A percentile compares a stretch with the other conserved stretches of the same genome.
Conservation (phyloP, 495 filamentous ascomycete species). For the Collariella sp. region DNA sequence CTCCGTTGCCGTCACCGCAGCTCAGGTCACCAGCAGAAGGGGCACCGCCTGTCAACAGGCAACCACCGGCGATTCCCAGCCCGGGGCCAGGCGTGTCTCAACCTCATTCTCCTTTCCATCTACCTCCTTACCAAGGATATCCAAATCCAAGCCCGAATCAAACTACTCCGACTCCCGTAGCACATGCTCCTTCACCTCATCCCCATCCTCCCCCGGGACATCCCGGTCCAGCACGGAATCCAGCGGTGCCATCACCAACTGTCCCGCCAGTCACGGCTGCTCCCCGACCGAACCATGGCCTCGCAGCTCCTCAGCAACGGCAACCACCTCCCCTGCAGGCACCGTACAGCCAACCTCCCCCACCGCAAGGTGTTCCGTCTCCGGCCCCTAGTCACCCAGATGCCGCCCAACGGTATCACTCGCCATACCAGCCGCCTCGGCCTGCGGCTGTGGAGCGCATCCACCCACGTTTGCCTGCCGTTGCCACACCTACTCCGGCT, state of each 20-base stretch:
- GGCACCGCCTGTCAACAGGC: neutral
- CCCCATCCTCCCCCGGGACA: constrained; percentile 11
- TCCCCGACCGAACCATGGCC: constrained; percentile 13
- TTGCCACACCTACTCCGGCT: constrained; percentile 14
- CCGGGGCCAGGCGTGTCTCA: constrained; percentile 1
- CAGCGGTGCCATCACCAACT: constrained; percentile 18
- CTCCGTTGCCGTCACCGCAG: constrained; percentile 25
- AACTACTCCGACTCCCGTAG: constrained; percentile 9
- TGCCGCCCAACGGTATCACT: constrained; percentile 27
- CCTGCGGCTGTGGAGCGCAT: constrained; percentile 22
- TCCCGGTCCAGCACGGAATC: constrained; percentile 3
- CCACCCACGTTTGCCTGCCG: constrained; percentile 12
- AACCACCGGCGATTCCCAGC: constrained; percentile 5
- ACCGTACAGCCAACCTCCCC: constrained; percentile 21
- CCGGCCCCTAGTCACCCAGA: constrained; percentile 13
- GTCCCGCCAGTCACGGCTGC: constrained; percentile 17
- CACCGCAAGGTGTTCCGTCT: constrained; percentile 3
- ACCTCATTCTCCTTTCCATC: constrained; percentile 13
- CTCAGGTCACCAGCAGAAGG: constrained; percentile 10
- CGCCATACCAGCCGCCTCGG: constrained; percentile 35
- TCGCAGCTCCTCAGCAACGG: constrained; percentile 21
- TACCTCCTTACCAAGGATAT: constrained; percentile 14
- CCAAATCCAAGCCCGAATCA: neutral
- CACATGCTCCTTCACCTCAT: constrained; percentile 6
- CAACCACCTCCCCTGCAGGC: constrained; percentile 15